A percentile compares a stretch with the other conserved stretches of the same genome.
phyloP scores from a whole-genome alignment of 345 rosid species.

The Stellera chamaejasme region DNA sequence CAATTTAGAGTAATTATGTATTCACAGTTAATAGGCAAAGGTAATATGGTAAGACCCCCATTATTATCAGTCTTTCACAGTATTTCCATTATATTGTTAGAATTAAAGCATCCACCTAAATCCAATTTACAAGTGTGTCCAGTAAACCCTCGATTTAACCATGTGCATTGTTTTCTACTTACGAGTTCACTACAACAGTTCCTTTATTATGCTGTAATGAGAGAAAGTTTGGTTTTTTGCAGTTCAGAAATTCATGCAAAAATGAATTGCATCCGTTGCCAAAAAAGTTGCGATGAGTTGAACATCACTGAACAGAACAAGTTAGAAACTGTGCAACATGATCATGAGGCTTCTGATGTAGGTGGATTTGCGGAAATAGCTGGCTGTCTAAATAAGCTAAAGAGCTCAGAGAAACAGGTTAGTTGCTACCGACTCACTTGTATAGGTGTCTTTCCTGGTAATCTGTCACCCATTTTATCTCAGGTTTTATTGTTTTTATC shows the following conservation, averaged over 20 bases:
- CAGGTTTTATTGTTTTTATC: conserved; percentile 8
- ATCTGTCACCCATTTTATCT: background rate
- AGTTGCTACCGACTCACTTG: conserved; percentile 1
- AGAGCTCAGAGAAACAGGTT: conserved; percentile 86
- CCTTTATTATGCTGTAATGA: no score
- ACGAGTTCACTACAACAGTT: no score
- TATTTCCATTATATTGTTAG: no score
- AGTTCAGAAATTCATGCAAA: conserved; percentile 96
- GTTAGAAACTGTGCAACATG: conserved; percentile 17
- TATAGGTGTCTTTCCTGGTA: background rate
- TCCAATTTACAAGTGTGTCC: no score
- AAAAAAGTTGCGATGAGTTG: conserved; percentile 17
- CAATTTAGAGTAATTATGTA: no score
- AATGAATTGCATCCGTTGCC: conserved; percentile 71
- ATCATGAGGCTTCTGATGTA: conserved; percentile 39
- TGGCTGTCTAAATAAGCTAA: conserved; percentile 56
- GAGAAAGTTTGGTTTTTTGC: conserved; percentile 2
- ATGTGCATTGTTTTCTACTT: no score
- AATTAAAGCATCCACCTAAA: no score
- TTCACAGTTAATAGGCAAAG: no score
- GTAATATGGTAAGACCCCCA: no score
- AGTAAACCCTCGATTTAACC: no score
- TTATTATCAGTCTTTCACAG: no score
- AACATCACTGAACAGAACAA: conserved; percentile 23
- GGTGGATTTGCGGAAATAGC: conserved; percentile 86